Percentiles rank a stretch among this genome's conserved stretches.
phyloP scores from a whole-genome alignment of 2,329 filamentous ascomycete species.

The Acrodontium crateriforme region DNA sequence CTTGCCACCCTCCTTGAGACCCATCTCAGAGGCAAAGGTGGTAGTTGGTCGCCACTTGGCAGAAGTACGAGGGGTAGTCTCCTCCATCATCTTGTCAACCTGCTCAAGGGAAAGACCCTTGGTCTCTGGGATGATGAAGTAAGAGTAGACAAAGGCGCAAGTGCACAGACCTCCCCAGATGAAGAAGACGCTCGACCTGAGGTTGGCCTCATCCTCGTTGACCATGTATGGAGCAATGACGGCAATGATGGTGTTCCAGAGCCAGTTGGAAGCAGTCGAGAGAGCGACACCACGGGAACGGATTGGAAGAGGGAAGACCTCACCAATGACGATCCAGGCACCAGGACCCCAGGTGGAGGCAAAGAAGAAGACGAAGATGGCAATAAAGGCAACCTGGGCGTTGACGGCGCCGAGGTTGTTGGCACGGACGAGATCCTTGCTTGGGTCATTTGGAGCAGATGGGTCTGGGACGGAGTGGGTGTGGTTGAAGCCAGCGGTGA shows the following conservation, averaged over 20 bases:
- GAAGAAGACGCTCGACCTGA: conserved; percentile 31
- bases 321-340: conserved; percentile 61
- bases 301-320: conserved; percentile 82
- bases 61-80: conserved; percentile 64
- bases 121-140: conserved; percentile 49
- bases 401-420: conserved; percentile 30
- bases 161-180: conserved; percentile 28
- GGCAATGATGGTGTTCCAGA: conserved; percentile 42
- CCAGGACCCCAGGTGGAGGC: conserved; percentile 77
- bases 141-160: conserved; percentile 47
- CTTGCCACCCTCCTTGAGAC: conserved; percentile 19
- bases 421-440: no score
- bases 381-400: conserved; percentile 75
- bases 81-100: conserved; percentile 79
- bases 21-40: conserved; percentile 21
- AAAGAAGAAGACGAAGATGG: conserved; percentile 89
- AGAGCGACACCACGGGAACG: conserved; percentile 76
- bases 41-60: conserved; percentile 44
- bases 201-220: conserved; percentile 40
- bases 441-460: conserved; percentile 31
- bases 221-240: conserved; percentile 52
- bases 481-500: conserved; percentile 25
- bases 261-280: conserved; percentile 81
- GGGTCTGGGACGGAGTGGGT: conserved; percentile 17
- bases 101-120: conserved; percentile 61